phyloP scores from a whole-genome alignment of 306 rosid species.

The Rubus parviflorus region DNA sequence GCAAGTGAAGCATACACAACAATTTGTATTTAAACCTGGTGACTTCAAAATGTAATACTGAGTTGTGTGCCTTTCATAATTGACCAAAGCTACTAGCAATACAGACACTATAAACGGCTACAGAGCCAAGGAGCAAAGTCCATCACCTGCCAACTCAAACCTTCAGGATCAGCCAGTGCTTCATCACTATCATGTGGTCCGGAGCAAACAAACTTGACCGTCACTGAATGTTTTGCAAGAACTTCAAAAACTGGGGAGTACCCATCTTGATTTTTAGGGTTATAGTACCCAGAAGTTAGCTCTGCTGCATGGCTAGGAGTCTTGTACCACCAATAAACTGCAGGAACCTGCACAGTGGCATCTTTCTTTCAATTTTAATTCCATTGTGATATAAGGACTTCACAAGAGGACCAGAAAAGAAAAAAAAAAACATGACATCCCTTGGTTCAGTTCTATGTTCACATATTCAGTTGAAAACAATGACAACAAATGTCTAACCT shows the following conservation, averaged over 20 bases:
- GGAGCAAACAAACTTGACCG: slow-evolving; percentile 75
- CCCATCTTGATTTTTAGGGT: slow-evolving; percentile 92
- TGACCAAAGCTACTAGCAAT: slow-evolving; percentile 15
- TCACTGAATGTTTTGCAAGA: slow-evolving; percentile 69
- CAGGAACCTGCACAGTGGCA: slow-evolving; percentile 70
- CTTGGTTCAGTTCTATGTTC: neutral
- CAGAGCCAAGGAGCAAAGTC: neutral
- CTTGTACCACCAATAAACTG: slow-evolving; percentile 93
- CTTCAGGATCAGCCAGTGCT: slow-evolving; percentile 81
- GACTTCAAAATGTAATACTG: neutral
- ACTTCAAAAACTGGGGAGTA: slow-evolving; percentile 83
- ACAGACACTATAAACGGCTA: slow-evolving; percentile 12
- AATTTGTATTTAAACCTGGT: neutral
- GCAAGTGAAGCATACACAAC: neutral
- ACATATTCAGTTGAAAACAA: neutral
- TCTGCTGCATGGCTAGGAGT: slow-evolving; percentile 94
- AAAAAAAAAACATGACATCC: neutral
- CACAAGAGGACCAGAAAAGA: neutral
- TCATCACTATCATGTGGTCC: slow-evolving; percentile 68
- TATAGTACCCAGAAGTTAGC: slow-evolving; percentile 92
- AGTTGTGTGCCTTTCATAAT: neutral
- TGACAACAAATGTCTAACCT: neutral
- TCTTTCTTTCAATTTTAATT: slow-evolving; percentile 22
- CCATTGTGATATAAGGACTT: slow-evolving; percentile 13
- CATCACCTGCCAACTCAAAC: slow-evolving; percentile 91